A percentile compares a stretch with the other conserved stretches of the same genome.
Evolutionary conservation across 345 rosid species (phyloP).

Genomic region (Cardamine resedifolia): DNA sequence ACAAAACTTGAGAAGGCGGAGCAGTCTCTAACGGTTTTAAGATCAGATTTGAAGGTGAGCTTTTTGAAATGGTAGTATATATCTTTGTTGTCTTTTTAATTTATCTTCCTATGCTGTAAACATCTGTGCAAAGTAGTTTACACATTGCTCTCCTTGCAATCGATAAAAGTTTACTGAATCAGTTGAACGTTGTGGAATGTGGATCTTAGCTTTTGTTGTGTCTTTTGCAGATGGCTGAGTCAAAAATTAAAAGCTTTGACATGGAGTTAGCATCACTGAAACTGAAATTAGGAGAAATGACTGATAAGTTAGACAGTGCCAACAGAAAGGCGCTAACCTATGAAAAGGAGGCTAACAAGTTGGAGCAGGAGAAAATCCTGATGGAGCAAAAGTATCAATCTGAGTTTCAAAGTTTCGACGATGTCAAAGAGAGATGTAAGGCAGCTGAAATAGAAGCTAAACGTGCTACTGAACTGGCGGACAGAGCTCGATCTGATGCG

Average conservation of each 20-base stretch:
- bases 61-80: conserved; percentile 13
- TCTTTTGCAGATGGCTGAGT: conserved; percentile 82
- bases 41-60: conserved; percentile 82
- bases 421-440: conserved; percentile 76
- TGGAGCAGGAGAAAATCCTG: conserved; percentile 87
- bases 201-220: conserved; percentile 15
- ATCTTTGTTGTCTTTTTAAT: neutral
- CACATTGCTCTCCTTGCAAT: neutral
- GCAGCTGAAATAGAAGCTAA: conserved; percentile 84
- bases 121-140: neutral
- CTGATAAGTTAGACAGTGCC: conserved; percentile 66
- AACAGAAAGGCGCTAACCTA: conserved; percentile 67
- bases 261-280: conserved; percentile 63
- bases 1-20: conserved; percentile 74
- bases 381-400: conserved; percentile 78
- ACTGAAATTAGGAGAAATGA: conserved; percentile 54
- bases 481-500: conserved; percentile 82
- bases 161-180: neutral
- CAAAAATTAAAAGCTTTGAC: conserved; percentile 74
- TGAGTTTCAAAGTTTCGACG: conserved; percentile 81
- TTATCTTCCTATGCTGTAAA: neutral
- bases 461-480: conserved; percentile 87
- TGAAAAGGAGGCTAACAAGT: conserved; percentile 73
- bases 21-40: conserved; percentile 74
- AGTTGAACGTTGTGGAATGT: conserved; percentile 9